These are phyloP conservation scores for Salix udensis DNA, from an alignment of 345 rosid species.

Conservation along the genomic window DNA sequence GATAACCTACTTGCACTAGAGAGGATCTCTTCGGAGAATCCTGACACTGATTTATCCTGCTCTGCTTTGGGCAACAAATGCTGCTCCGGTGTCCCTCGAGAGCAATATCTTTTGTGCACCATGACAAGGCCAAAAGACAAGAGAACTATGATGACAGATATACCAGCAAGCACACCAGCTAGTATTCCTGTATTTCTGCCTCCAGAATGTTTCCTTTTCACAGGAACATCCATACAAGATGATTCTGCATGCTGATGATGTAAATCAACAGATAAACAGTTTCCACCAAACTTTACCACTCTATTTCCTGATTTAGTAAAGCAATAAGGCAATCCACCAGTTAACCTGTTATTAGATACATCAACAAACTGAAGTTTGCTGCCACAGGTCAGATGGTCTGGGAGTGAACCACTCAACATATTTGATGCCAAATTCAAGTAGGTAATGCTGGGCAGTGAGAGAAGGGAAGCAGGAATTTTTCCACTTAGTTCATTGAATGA, in stretches of 20 bases:
- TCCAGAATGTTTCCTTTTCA: constrained; percentile 26
- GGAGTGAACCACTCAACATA: constrained; percentile 49
- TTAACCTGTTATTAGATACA: constrained; percentile 53
- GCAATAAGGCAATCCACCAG: constrained; percentile 56
- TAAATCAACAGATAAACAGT: constrained; percentile 48
- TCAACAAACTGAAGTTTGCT: constrained; percentile 50
- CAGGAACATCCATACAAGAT: constrained; percentile 40
- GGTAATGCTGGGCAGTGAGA: constrained; percentile 49
- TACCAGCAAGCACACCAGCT: constrained; percentile 38
- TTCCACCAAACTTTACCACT: constrained; percentile 40
- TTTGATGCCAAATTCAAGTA: constrained; percentile 57
- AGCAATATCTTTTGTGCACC: constrained; percentile 33
- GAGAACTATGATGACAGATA: constrained; percentile 30
- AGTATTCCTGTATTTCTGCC: constrained; percentile 38
- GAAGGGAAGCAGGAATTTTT: constrained; percentile 38
- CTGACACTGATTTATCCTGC: constrained; percentile 39
- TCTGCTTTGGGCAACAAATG: constrained; percentile 46
- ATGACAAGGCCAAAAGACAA: constrained; percentile 35
- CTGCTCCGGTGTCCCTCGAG: constrained; percentile 44
- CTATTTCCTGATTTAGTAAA: constrained; percentile 24
- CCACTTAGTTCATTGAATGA: constrained; percentile 41
- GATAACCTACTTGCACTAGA: constrained; percentile 53
- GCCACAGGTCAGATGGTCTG: constrained; percentile 46
- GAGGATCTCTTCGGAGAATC: constrained; percentile 46
- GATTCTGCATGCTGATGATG: constrained; percentile 48